These are phyloP conservation scores for Dothidotthia symphoricarpi DNA, from an alignment of 2,329 filamentous ascomycete species.

Conservation along the genomic window DNA sequence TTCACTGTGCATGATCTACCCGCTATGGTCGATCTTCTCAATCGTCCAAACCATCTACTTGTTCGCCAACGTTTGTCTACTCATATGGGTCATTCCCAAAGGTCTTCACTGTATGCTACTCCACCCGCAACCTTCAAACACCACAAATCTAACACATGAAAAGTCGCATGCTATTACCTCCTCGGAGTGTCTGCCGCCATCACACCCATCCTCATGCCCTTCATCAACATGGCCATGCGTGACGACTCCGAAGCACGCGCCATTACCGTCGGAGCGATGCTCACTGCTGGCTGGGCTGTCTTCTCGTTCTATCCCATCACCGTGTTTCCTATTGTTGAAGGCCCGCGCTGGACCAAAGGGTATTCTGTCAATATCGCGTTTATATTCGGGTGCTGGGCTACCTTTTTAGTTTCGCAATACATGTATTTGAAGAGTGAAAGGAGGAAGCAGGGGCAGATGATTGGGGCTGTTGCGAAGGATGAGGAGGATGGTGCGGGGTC, in stretches of 20 bases:
- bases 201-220: slow-evolving; percentile 39
- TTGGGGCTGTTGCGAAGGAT: slow-evolving; percentile 19
- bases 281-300: slow-evolving; percentile 38
- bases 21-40: slow-evolving; percentile 51
- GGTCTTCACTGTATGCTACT: slow-evolving; percentile 37
- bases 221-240: slow-evolving; percentile 39
- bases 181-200: slow-evolving; percentile 37
- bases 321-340: slow-evolving; percentile 37
- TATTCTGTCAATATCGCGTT: slow-evolving; percentile 52
- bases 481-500: slow-evolving; percentile 22
- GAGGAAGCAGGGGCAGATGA: slow-evolving; percentile 13
- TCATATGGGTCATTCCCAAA: slow-evolving; percentile 53
- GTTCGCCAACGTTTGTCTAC: slow-evolving; percentile 49
- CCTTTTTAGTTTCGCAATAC: slow-evolving; percentile 42
- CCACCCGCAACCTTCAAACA: neutral
- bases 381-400: slow-evolving; percentile 46
- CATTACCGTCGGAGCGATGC: slow-evolving; percentile 51
- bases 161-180: slow-evolving; percentile 38
- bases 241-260: slow-evolving; percentile 52
- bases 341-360: slow-evolving; percentile 50
- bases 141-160: slow-evolving; percentile 3
- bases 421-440: slow-evolving; percentile 38
- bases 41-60: slow-evolving; percentile 44
- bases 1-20: slow-evolving; percentile 53
- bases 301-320: slow-evolving; percentile 39